phyloP scores from a whole-genome alignment of 2,329 filamentous ascomycete species.

The Clarireedia homoeocarpa region DNA sequence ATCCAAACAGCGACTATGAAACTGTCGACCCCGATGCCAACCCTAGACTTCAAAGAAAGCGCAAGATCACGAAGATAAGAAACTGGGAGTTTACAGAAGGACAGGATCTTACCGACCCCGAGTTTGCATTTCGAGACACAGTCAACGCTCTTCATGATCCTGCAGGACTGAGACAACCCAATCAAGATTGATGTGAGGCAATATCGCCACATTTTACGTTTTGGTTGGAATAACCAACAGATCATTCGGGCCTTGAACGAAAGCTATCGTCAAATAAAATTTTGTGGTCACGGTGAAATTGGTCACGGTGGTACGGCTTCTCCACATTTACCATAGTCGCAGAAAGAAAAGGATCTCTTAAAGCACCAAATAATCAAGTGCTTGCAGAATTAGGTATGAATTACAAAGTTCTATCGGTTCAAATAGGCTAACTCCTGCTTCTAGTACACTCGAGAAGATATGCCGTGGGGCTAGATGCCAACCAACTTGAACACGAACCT shows the following conservation, averaged over 20 bases:
- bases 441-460: background rate
- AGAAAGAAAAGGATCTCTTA: conserved; percentile 7
- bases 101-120: background rate
- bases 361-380: background rate
- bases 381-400: background rate
- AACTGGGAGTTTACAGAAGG: conserved; percentile 12
- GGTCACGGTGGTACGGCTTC: background rate
- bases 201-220: conserved; percentile 6
- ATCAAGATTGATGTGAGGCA: conserved; percentile 2
- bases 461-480: conserved; percentile 4
- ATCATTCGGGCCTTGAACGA: conserved; percentile 7
- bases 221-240: conserved; percentile 8
- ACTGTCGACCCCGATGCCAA: too few species aligned
- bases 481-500: conserved; percentile 3
- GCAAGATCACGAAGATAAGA: background rate
- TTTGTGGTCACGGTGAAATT: background rate
- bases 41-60: background rate
- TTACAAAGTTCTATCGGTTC: background rate
- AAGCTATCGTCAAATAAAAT: conserved; percentile 2
- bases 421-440: background rate
- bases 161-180: background rate
- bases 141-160: conserved; percentile 14
- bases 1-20: background rate
- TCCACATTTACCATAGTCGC: background rate
- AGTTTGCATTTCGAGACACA: conserved; percentile 1